Evolutionary conservation across 345 rosid genomes (phyloP).

Genomic region (Dipteronia sinensis): DNA sequence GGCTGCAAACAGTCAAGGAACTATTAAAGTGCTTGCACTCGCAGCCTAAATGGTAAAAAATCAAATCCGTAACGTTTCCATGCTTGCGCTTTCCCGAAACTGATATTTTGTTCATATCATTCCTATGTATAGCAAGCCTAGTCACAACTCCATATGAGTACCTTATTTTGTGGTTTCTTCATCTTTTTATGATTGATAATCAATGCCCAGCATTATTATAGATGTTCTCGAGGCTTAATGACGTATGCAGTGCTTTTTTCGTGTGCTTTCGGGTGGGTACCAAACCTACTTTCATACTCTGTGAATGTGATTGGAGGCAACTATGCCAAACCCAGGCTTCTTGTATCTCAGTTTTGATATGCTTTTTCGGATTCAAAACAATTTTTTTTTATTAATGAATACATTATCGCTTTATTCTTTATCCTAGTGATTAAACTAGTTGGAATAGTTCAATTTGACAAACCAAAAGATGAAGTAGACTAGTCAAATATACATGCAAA

Average conservation of each 20-base stretch:
- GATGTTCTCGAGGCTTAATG: background rate
- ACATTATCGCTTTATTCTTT: too few species aligned
- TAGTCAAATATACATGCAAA: background rate
- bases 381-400: too few species aligned
- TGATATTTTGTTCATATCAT: background rate
- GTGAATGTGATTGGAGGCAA: background rate
- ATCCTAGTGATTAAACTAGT: background rate
- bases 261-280: background rate
- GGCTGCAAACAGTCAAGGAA: slow-evolving; percentile 64
- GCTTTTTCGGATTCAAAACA: background rate
- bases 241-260: background rate
- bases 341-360: background rate
- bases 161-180: background rate
- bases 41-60: slow-evolving; percentile 40
- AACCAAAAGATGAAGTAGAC: background rate
- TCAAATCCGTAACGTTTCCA: too few species aligned
- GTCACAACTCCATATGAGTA: background rate
- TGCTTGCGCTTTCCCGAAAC: background rate
- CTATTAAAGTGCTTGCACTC: slow-evolving; percentile 50
- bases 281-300: background rate
- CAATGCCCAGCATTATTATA: background rate
- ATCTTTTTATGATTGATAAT: background rate
- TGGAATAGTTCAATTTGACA: background rate
- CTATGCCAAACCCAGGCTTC: background rate
- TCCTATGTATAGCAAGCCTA: background rate